A percentile compares a stretch with the other conserved stretches of the same genome.
phyloP scores from a whole-genome alignment of 2,329 filamentous ascomycete species.

The Bimuria novae-zelandiae region DNA sequence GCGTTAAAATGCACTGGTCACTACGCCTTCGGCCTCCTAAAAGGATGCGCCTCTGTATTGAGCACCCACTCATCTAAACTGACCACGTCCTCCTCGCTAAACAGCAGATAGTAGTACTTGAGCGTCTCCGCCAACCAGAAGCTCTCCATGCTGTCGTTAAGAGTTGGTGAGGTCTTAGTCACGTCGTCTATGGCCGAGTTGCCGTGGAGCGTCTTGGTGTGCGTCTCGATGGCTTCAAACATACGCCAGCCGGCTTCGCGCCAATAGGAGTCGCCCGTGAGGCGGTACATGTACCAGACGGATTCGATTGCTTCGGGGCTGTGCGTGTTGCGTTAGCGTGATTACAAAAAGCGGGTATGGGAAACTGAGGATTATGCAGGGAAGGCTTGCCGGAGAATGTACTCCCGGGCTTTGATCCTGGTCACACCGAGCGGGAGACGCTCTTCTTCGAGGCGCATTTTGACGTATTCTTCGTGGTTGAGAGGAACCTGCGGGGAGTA shows the following conservation, averaged over 20 bases:
- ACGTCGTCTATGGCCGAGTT: constrained; percentile 71
- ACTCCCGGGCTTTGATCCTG: constrained; percentile 60
- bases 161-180: constrained; percentile 52
- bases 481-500: constrained; percentile 38
- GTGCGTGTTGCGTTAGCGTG: too few species aligned
- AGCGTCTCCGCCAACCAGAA: constrained; percentile 74
- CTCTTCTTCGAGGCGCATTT: constrained; percentile 47
- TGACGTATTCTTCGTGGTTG: constrained; percentile 43
- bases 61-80: constrained; percentile 70
- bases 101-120: constrained; percentile 70
- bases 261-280: constrained; percentile 69
- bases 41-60: constrained; percentile 54
- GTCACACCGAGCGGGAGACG: constrained; percentile 61
- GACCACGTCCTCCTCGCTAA: constrained; percentile 62
- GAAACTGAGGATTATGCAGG: neutral
- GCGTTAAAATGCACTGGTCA: too few species aligned
- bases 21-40: constrained; percentile 32
- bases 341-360: too few species aligned
- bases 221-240: constrained; percentile 67
- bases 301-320: constrained; percentile 78
- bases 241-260: constrained; percentile 74
- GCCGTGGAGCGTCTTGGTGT: constrained; percentile 66
- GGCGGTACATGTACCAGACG: constrained; percentile 76
- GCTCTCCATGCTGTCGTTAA: constrained; percentile 71
- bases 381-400: constrained; percentile 61